Evolutionary conservation across 495 filamentous ascomycete genomes (phyloP), one percentile per base, ranked within the genome.

Genomic region (Aspergillus saccharolyticus): DNA sequence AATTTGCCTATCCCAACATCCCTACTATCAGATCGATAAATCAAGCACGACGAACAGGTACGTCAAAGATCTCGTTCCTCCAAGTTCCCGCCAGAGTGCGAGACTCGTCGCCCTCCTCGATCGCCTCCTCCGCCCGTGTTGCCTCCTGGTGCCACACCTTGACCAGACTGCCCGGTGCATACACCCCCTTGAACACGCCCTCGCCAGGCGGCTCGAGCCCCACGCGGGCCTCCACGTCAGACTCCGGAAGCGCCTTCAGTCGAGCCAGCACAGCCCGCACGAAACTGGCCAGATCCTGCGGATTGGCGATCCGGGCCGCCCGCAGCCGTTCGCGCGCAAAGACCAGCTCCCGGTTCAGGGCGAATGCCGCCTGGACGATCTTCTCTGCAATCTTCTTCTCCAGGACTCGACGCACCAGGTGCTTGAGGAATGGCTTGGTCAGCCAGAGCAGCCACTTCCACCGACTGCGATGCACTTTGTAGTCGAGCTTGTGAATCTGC

Each of bases 121-220:
- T 75, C 18, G 79, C 79, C 50, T 85, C 86, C 24, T 85, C 81
- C 3, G 89, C 91, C 57, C 78, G 73, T 28, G 71, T 71, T 0
- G 85, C 89, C 67, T 95, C 86, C 43, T 91, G 89, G 55, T 91
- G 80, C 89, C 90, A 96, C 20, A 92, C 66, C 74, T 89, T 90
- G 33, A 93, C 87, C 10, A 96, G 70, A 69, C 90, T 95, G 0
- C 90, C 91, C 0, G 93, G 93, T 6, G 93, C 84, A 76, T 96
- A 96, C 4, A 90, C 77, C 1, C 87, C 90, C 62, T 84, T 82
- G 71, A 96, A 97, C 6, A 93, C 78, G 12, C 88, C 89, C 22
- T 68, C 68, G 12, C 83, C 79, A 0, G 85, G 83, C 44, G 82
- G 74, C 17, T 77, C 76, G 9, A 95, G 70, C 0, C 89, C 89